Evolutionary conservation across 2,329 filamentous ascomycete genomes (phyloP).

Genomic region (Stagonosporopsis cucurbitacearum): DNA sequence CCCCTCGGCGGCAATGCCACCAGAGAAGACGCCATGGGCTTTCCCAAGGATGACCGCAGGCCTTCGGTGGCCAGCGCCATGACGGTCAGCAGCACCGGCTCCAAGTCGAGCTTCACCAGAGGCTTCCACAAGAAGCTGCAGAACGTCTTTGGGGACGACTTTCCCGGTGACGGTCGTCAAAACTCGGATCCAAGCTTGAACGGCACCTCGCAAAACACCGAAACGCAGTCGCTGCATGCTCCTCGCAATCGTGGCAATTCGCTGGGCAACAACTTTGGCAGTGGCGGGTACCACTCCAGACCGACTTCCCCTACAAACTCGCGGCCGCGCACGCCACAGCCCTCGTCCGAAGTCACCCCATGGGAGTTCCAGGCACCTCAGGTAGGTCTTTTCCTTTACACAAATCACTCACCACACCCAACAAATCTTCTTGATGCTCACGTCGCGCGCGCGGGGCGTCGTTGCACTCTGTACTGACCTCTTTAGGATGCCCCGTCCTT

Average conservation of each 20-base stretch:
- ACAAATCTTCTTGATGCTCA: neutral
- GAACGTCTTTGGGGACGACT: slow-evolving; percentile 92
- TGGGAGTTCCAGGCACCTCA: slow-evolving; percentile 91
- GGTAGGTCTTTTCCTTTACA: slow-evolving; percentile 58
- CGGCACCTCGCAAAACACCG: slow-evolving; percentile 53
- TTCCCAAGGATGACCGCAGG: slow-evolving; percentile 71
- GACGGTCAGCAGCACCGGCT: slow-evolving; percentile 84
- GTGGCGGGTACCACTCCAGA: slow-evolving; percentile 54
- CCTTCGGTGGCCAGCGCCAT: slow-evolving; percentile 89
- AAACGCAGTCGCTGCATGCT: slow-evolving; percentile 68
- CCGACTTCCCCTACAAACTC: slow-evolving; percentile 77
- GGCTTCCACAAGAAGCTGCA: slow-evolving; percentile 79
- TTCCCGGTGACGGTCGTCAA: slow-evolving; percentile 67
- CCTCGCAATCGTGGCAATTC: slow-evolving; percentile 83
- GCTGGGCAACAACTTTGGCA: slow-evolving; percentile 68
- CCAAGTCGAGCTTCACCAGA: slow-evolving; percentile 73
- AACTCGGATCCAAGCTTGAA: slow-evolving; percentile 73
- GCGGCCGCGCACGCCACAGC: slow-evolving; percentile 82
- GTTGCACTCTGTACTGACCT: slow-evolving; percentile 20
- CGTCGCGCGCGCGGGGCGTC: neutral
- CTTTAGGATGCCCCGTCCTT: slow-evolving; percentile 41
- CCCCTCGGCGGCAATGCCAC: slow-evolving; percentile 62
- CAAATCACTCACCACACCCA: neutral
- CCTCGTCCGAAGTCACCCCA: slow-evolving; percentile 93
- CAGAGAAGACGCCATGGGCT: slow-evolving; percentile 55